A percentile compares a stretch with the other conserved stretches of the same genome.
phyloP scores from a whole-genome alignment of 257 asterid genomes.

The Rhazya stricta region DNA sequence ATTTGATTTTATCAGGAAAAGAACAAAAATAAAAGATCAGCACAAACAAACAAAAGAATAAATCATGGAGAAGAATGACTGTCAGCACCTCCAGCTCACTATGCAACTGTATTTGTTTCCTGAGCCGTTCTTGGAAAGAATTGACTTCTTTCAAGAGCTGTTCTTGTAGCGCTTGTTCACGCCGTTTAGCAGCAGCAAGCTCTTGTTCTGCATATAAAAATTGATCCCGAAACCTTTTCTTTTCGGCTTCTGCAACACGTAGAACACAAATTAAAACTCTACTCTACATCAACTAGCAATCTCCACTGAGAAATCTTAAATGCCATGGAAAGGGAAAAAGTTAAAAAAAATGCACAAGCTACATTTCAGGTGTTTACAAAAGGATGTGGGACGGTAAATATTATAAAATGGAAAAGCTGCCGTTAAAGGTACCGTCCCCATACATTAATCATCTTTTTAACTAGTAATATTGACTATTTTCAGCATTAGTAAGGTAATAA shows the following conservation, averaged over 20 bases:
- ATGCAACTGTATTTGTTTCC: constrained; percentile 61
- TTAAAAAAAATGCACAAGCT: background rate
- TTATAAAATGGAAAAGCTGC: background rate
- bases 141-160: constrained; percentile 69
- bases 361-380: background rate
- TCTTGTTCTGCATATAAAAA: constrained; percentile 77
- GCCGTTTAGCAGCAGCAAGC: constrained; percentile 88
- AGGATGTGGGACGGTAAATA: background rate
- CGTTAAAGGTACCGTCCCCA: background rate
- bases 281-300: constrained; percentile 22
- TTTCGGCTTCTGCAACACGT: constrained; percentile 64
- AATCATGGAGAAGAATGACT: constrained; percentile 10
- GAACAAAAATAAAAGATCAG: constrained; percentile 4
- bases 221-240: constrained; percentile 61
- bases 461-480: background rate
- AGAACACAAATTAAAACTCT: constrained; percentile 20
- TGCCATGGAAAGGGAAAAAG: background rate
- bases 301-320: background rate
- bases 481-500: background rate
- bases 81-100: constrained; percentile 81
- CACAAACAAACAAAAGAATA: background rate
- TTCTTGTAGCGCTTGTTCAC: constrained; percentile 71
- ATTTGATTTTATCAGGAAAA: background rate
- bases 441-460: background rate
- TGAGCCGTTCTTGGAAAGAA: constrained; percentile 72